Conservation (phyloP, 2,329 filamentous ascomycete species). For the Emmonsiellopsis sp. region DNA sequence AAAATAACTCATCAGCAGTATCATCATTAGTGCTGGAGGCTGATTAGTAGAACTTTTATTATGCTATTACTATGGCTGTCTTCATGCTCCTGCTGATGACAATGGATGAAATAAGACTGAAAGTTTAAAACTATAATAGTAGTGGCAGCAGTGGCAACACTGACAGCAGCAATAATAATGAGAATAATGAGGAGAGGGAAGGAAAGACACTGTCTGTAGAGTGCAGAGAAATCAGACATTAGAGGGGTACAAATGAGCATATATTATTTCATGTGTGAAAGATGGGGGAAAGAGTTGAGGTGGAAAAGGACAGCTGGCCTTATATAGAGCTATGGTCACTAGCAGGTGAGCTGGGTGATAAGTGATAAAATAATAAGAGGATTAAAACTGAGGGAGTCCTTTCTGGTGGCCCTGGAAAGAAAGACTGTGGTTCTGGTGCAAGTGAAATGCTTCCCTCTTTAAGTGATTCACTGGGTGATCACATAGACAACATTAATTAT, state of each 20-base stretch:
- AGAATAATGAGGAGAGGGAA: background rate
- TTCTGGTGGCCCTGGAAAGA: background rate
- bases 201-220: background rate
- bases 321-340: constrained; percentile 1
- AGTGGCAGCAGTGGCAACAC: background rate
- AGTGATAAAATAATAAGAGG: background rate
- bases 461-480: background rate
- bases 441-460: no score
- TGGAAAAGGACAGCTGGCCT: background rate
- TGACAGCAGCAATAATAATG: no score
- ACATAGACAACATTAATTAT: no score
- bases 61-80: no score
- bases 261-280: background rate
- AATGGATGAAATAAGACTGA: no score
- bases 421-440: background rate
- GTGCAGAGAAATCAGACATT: background rate
- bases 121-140: no score
- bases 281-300: background rate
- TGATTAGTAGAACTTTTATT: no score
- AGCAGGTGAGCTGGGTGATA: background rate
- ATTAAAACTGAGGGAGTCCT: background rate
- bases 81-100: no score
- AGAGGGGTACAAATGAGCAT: background rate
- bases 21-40: no score
- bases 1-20: background rate